These are phyloP conservation scores for Fusarium drepaniforme DNA, from an alignment of 2,329 filamentous ascomycete species.

Conservation along the genomic window DNA sequence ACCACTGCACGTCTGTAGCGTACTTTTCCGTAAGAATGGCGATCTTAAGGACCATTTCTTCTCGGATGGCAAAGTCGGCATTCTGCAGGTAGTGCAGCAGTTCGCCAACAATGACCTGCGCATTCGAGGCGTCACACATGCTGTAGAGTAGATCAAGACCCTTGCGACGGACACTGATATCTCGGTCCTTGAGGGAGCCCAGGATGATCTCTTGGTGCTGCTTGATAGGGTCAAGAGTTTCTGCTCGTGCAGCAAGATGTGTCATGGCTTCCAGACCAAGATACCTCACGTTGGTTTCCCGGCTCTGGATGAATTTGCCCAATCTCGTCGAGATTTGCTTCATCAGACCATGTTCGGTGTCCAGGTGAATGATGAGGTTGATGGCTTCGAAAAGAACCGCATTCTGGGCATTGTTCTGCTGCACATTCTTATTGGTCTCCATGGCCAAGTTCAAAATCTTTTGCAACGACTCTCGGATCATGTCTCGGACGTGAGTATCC, in stretches of 20 bases:
- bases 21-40: slow-evolving; percentile 99
- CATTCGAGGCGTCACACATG: slow-evolving; percentile 98
- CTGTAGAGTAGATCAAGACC: slow-evolving; percentile 97
- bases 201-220: slow-evolving; percentile 98
- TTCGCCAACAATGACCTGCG: slow-evolving; percentile 92
- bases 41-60: slow-evolving; percentile 99
- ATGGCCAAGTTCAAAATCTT: slow-evolving; percentile 92
- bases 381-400: slow-evolving; percentile 98
- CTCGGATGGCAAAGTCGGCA: slow-evolving; percentile 96
- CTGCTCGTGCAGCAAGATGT: slow-evolving; percentile 91
- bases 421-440: slow-evolving; percentile 97
- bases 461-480: slow-evolving; percentile 92
- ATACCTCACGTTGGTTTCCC: slow-evolving; percentile 97
- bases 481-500: slow-evolving; percentile 89
- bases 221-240: slow-evolving; percentile 97
- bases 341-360: slow-evolving; percentile 95
- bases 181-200: slow-evolving; percentile 91
- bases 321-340: slow-evolving; percentile 92
- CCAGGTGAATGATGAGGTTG: slow-evolving; percentile 96
- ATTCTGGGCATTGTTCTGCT: slow-evolving; percentile 99
- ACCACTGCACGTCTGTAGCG: slow-evolving; percentile 98
- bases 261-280: slow-evolving; percentile 98
- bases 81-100: slow-evolving; percentile 94
- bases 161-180: slow-evolving; percentile 97
- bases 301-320: slow-evolving; percentile 95